Percentiles rank a stretch among this genome's conserved stretches.
phyloP scores from a whole-genome alignment of 75 land plant genomes.

The Sequoiadendron giganteum region DNA sequence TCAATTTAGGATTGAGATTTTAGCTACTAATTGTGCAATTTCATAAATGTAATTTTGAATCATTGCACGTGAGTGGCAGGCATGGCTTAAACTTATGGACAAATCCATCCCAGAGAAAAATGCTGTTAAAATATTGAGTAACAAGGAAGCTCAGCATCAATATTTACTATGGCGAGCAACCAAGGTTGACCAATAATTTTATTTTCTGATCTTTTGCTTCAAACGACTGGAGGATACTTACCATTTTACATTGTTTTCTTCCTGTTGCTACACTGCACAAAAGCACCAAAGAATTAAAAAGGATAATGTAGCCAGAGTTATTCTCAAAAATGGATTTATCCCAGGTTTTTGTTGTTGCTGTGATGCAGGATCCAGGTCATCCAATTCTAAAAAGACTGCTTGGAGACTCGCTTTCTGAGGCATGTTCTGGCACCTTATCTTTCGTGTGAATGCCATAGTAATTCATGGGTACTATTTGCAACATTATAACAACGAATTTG shows the following conservation, averaged over 20 bases:
- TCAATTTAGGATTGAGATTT: neutral
- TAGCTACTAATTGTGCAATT: neutral
- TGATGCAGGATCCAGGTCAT: constrained; percentile 90
- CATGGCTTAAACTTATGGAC: constrained; percentile 82
- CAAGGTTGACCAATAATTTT: constrained; percentile 38
- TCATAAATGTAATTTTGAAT: neutral
- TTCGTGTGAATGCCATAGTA: neutral
- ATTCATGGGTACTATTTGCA: constrained; percentile 7
- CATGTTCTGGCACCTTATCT: constrained; percentile 15
- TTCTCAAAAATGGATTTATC: neutral
- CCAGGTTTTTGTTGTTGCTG: neutral
- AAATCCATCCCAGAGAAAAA: constrained; percentile 45
- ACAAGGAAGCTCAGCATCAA: constrained; percentile 89
- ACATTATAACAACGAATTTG: neutral
- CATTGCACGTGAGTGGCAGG: constrained; percentile 39
- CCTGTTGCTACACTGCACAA: neutral
- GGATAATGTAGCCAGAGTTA: neutral
- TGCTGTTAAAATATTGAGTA: constrained; percentile 33
- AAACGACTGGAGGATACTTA: neutral
- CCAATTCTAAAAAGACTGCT: constrained; percentile 51
- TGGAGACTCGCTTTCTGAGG: constrained; percentile 72
- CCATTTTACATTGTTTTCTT: neutral
- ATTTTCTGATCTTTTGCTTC: neutral
- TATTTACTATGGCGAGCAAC: constrained; percentile 94
- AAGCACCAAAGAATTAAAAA: neutral